Conservation (phyloP, 306 rosid species). For the Prunus mongolica region DNA sequence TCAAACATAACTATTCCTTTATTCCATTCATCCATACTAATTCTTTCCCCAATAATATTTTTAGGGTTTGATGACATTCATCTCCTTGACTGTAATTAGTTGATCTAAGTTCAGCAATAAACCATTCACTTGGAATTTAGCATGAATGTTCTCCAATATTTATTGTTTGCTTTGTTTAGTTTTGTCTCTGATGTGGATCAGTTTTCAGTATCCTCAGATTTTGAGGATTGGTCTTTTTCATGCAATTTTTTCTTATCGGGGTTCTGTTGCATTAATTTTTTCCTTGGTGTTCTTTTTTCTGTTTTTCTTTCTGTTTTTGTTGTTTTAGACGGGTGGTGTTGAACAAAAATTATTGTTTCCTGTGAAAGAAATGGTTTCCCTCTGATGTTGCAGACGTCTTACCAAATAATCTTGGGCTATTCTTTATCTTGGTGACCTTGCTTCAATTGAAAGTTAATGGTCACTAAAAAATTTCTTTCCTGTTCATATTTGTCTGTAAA, state of each 20-base stretch:
- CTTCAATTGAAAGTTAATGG: background rate
- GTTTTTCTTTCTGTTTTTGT: background rate
- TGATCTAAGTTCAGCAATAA: background rate
- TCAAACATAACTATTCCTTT: background rate
- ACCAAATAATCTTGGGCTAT: background rate
- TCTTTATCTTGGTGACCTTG: background rate
- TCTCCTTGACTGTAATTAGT: background rate
- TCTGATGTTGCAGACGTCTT: background rate
- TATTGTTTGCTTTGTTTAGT: background rate
- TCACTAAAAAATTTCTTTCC: background rate
- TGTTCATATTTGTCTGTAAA: background rate
- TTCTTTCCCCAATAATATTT: background rate
- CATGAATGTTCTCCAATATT: background rate
- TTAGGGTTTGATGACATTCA: background rate
- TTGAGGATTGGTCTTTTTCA: background rate
- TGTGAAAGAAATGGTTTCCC: background rate
- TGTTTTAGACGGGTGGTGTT: background rate
- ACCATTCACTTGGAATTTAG: background rate
- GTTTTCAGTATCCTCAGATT: background rate
- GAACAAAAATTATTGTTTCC: background rate
- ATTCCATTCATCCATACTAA: background rate
- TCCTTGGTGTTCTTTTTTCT: too few relatives aligned
- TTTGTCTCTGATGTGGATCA: too few relatives aligned
- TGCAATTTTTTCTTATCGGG: background rate
- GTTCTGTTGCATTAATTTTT: background rate